These are phyloP conservation scores for Hygrophorus pudorinus DNA, from an alignment of 768 basidiomycete species.

Conservation along the genomic window DNA sequence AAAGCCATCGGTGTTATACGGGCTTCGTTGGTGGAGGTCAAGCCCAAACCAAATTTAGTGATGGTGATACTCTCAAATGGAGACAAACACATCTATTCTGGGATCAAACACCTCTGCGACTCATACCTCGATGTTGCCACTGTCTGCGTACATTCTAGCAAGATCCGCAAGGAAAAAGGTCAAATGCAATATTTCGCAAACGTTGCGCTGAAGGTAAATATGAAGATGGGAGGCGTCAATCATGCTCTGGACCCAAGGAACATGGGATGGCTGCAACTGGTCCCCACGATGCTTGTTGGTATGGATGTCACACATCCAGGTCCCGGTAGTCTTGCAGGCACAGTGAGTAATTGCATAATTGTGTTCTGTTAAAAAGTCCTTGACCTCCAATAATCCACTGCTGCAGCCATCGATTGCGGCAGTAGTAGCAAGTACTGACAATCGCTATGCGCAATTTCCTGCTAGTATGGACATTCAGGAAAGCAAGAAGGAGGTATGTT, in stretches of 20 bases:
- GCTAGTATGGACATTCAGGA: conserved; percentile 67
- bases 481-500: conserved; percentile 61
- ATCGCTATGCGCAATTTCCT: conserved; percentile 57
- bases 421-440: conserved; percentile 71
- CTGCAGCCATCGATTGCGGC: conserved; percentile 66
- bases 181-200: conserved; percentile 62
- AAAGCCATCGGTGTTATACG: conserved; percentile 39
- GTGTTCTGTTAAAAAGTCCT: conserved; percentile 39
- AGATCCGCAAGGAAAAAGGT: conserved; percentile 61
- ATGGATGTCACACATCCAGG: conserved; percentile 81
- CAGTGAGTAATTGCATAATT: conserved; percentile 29
- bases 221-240: conserved; percentile 75
- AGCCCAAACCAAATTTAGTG: conserved; percentile 43
- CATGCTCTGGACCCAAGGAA: conserved; percentile 38
- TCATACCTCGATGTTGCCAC: conserved; percentile 58
- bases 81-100: conserved; percentile 71
- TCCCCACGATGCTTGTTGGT: conserved; percentile 72
- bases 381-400: conserved; percentile 25
- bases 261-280: conserved; percentile 49
- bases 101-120: conserved; percentile 67
- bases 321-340: conserved; percentile 60
- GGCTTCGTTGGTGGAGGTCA: conserved; percentile 27
- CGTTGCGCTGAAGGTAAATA: conserved; percentile 74
- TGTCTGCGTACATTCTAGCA: conserved; percentile 64
- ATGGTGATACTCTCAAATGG: conserved; percentile 57